Evolutionary conservation across 345 rosid species (phyloP).

Genomic region (Psidium friedrichsthalianum): DNA sequence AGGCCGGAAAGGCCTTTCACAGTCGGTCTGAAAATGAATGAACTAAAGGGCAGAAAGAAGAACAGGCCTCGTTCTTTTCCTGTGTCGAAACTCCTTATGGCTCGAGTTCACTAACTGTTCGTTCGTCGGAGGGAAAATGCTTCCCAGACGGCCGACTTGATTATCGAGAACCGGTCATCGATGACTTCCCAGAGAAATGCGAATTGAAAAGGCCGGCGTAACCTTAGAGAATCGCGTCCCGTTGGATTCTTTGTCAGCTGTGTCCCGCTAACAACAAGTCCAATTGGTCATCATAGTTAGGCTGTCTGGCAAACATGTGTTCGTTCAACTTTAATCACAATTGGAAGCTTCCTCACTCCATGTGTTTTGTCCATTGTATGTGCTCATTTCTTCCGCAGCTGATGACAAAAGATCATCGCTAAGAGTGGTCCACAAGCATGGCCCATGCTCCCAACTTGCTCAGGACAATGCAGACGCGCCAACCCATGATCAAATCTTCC

Average conservation of each 20-base stretch:
- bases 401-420: constrained; percentile 30
- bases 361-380: neutral
- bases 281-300: neutral
- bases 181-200: neutral
- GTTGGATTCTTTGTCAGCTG: neutral
- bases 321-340: neutral
- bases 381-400: constrained; percentile 5
- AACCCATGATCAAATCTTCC: constrained; percentile 35
- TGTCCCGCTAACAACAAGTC: neutral
- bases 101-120: neutral
- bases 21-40: neutral
- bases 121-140: neutral
- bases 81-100: neutral
- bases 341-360: neutral
- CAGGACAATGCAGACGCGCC: constrained; percentile 7
- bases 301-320: neutral
- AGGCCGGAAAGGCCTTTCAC: neutral
- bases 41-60: neutral
- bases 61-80: neutral
- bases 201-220: neutral
- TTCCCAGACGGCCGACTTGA: neutral
- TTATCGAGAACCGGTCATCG: neutral
- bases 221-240: neutral
- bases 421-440: constrained; percentile 52
- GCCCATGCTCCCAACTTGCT: constrained; percentile 40